phyloP scores from a whole-genome alignment of 2,329 filamentous ascomycete species.

The Meredithiella fracta region DNA sequence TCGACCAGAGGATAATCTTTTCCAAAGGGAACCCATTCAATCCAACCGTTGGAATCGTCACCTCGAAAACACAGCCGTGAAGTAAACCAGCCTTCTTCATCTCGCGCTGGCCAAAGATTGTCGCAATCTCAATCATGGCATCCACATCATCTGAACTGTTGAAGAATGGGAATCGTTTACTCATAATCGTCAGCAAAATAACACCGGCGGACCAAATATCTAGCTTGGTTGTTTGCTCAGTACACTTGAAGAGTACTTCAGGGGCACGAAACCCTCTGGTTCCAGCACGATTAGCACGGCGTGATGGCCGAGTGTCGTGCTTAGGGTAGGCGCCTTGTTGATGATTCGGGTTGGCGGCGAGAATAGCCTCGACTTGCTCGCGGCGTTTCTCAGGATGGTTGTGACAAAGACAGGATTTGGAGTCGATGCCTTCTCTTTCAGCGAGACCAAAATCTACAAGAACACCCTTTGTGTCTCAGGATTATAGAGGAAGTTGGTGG shows the following conservation, averaged over 20 bases:
- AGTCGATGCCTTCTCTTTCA: constrained; percentile 63
- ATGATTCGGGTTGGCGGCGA: constrained; percentile 36
- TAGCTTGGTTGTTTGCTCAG: constrained; percentile 80
- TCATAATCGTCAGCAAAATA: constrained; percentile 89
- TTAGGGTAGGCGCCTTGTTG: constrained; percentile 56
- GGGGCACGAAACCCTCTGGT: constrained; percentile 92
- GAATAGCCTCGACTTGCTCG: constrained; percentile 39
- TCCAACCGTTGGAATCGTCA: constrained; percentile 78
- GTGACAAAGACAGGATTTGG: constrained; percentile 68
- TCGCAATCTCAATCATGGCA: constrained; percentile 91
- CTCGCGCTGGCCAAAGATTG: constrained; percentile 70
- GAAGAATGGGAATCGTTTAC: constrained; percentile 90
- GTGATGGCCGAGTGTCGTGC: constrained; percentile 70
- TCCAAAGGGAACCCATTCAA: constrained; percentile 73
- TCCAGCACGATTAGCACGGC: constrained; percentile 83
- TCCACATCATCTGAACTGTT: constrained; percentile 97
- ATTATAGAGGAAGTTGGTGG: constrained; percentile 93
- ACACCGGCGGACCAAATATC: constrained; percentile 96
- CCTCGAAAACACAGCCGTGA: constrained; percentile 85
- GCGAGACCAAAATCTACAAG: constrained; percentile 98
- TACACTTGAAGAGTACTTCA: constrained; percentile 94
- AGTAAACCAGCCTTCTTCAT: constrained; percentile 73
- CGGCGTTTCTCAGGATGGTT: constrained; percentile 47
- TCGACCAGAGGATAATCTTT: constrained; percentile 92
- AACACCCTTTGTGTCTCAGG: constrained; percentile 66